Evolutionary conservation across 495 filamentous ascomycete species (phyloP), one percentile per base, ranked within the genome.

Genomic region (Aspergillus panamensis): DNA sequence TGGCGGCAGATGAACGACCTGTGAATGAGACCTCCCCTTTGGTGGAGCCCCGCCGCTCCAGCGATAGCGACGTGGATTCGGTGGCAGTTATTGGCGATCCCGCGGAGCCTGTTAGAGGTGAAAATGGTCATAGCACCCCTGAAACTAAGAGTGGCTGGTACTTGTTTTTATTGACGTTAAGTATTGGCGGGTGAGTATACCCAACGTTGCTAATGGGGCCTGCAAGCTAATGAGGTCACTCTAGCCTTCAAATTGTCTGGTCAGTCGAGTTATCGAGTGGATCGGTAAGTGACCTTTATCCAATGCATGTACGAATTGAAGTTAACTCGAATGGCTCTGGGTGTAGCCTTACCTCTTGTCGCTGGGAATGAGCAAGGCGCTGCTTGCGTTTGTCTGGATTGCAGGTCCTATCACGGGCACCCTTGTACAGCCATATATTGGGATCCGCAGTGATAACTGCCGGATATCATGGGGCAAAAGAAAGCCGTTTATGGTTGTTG

Each of bases 341-440:
- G 21, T 53, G 55, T 65, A 83, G 80, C 84, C 84, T 29, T 87
- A 78, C 55, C 76, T 88, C 1, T 73, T 87, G 14, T 92, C 90
- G 7, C 82, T 97, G 16, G 92, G 92, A 7, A 79, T 97, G 73
- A 94, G 87, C 80, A 97, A 97, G 71, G 87, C 92, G 33, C 73
- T 96, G n/a, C 87, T 96, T 73, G 92, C 92, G 14, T 79, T 96
- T 55, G 92, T 96, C 21, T 97, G 92, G 92, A 92, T 97, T 59
- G 92, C 92, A 8, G 91, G 92, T 3, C 92, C 92, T 5, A 76
- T 97, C 21, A 90, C 90, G 2, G 92, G 92, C 12, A 84, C 84
- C 2, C 75, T 97, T 35, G 92, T 97, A 17, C 92, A 97, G 74
- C 92, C 92, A n/a, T 95, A 95, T 66, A 84, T 97, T 21, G 92